A percentile compares a stretch with the other conserved stretches of the same genome.
Evolutionary conservation across 2,329 filamentous ascomycete genomes (phyloP).

Genomic region (Raffaelea arxii): DNA sequence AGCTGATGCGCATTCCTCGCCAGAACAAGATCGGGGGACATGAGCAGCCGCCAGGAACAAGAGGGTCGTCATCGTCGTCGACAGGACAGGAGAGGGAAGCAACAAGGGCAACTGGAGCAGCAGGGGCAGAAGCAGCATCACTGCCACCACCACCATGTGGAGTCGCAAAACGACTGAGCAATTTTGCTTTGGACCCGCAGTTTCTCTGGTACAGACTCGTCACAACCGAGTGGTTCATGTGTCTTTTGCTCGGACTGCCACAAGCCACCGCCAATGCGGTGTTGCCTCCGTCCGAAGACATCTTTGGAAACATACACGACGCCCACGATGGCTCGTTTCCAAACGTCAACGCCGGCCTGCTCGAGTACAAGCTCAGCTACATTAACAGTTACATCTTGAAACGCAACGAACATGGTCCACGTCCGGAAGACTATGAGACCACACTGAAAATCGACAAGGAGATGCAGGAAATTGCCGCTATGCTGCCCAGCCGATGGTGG

Average conservation of each 20-base stretch:
- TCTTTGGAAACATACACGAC: conserved; percentile 18
- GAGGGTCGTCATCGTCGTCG: too few relatives aligned
- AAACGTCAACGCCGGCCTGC: conserved; percentile 20
- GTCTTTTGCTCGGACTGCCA: conserved; percentile 36
- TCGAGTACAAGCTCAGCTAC: conserved; percentile 25
- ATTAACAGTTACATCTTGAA: conserved; percentile 27
- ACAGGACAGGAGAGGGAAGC: too few relatives aligned
- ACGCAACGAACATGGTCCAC: conserved; percentile 19
- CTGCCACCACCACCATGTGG: too few relatives aligned
- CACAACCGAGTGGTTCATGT: conserved; percentile 34
- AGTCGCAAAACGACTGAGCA: too few relatives aligned
- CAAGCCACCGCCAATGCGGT: conserved; percentile 20
- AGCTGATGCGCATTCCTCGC: conserved; percentile 10
- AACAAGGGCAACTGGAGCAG: too few relatives aligned
- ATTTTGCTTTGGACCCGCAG: conserved; percentile 18
- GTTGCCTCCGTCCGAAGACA: conserved; percentile 16
- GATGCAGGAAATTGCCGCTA: conserved; percentile 24
- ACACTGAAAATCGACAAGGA: conserved; percentile 26
- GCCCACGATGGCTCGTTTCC: too few relatives aligned
- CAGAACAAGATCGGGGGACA: not conserved
- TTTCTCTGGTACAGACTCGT: conserved; percentile 37
- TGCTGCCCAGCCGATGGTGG: conserved; percentile 35
- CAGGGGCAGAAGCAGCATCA: too few relatives aligned
- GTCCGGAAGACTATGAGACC: conserved; percentile 15
- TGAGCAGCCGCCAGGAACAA: conserved; percentile 6